Evolutionary conservation across 352 stramenopile species (phyloP), one percentile per base, ranked within the genome.

Genomic region (Aphanomyces euteiches): DNA sequence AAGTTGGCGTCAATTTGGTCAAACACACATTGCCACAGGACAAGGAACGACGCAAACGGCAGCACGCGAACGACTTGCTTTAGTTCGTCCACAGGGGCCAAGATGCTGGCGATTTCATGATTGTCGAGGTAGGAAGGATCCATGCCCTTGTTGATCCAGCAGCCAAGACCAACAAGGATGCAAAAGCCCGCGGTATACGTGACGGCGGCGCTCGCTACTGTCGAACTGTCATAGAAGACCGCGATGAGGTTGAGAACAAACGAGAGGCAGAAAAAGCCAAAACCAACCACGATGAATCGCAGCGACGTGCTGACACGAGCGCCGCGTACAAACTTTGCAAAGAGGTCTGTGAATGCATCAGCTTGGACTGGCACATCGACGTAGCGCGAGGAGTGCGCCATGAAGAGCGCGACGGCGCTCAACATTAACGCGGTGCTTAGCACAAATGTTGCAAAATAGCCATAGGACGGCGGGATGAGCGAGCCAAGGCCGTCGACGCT

Each of bases 11-110:
- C 87, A 12, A 93, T 69, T 63, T 95, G 87, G 73, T 92, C 87
- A 77, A 93, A 95, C 15, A 84, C 83, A 53, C 85, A 92, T 73
- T 95, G 84, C 87, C 87, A 95, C 76, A 93, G 90, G 78, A 95
- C 90, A 79, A 92, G 90, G 73, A 93, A 95, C n/a, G 77, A 90
- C 54, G 87, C 83, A 68, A 95, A 95, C 7, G 87, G 87, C n/a
- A 95, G 78, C 58, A 95, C 84, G 17, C 87, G 84, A 40, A 95
- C 82, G 56, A 95, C 80, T 76, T 88, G 85, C 75, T 93, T 92
- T 69, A 93, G 90, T 69, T 93, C 87, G 71, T 94, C 87, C 19
- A 94, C 84, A 10, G 70, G 54, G 69, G 56, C 84, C 77, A 28
- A 79, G 77, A 34, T 69, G 17, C 19, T 40, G 34, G 72, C 73